A percentile compares a stretch with the other conserved stretches of the same genome.
Conservation (phyloP, 2,329 filamentous ascomycete genomes). For the Aspergillus arachidicola region DNA sequence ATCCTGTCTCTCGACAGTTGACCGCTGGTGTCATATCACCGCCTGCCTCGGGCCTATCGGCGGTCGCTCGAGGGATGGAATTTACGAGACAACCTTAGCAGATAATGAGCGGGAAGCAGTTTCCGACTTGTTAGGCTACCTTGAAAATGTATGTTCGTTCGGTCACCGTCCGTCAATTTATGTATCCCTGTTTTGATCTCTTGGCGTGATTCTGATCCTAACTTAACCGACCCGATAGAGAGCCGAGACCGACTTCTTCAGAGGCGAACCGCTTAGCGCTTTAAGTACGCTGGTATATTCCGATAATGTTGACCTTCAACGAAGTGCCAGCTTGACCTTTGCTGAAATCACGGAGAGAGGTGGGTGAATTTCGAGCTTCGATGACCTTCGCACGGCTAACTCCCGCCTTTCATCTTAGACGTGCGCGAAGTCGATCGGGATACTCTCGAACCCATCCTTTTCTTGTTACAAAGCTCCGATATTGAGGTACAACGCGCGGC, state of each 20-base stretch:
- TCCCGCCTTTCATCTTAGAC: slow-evolving; percentile 60
- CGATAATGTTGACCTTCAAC: slow-evolving; percentile 96
- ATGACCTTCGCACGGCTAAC: slow-evolving; percentile 4
- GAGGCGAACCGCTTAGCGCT: slow-evolving; percentile 88
- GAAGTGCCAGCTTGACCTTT: slow-evolving; percentile 96
- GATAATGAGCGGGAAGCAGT: slow-evolving; percentile 97
- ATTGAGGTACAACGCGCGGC: slow-evolving; percentile 97
- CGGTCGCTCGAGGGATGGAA: slow-evolving; percentile 78
- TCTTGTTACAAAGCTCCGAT: slow-evolving; percentile 89
- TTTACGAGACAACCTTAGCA: slow-evolving; percentile 84
- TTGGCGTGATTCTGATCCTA: slow-evolving; percentile 15
- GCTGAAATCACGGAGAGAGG: slow-evolving; percentile 98
- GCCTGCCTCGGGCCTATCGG: slow-evolving; percentile 42
- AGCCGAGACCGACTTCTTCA: slow-evolving; percentile 97
- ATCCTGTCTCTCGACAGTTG: slow-evolving; percentile 45
- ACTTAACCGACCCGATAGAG: slow-evolving; percentile 60
- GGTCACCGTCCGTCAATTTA: slow-evolving; percentile 32
- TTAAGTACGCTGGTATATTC: slow-evolving; percentile 96
- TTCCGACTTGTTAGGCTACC: slow-evolving; percentile 89
- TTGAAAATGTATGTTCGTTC: slow-evolving; percentile 78
- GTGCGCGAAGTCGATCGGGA: slow-evolving; percentile 93
- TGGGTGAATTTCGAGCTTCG: slow-evolving; percentile 42
- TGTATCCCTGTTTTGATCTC: slow-evolving; percentile 10
- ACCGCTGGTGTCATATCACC: slow-evolving; percentile 48
- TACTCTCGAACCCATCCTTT: slow-evolving; percentile 93